Base-by-base conservation (phyloP, 169 alveolate genomes). In the Eimeria acervulina region DNA sequence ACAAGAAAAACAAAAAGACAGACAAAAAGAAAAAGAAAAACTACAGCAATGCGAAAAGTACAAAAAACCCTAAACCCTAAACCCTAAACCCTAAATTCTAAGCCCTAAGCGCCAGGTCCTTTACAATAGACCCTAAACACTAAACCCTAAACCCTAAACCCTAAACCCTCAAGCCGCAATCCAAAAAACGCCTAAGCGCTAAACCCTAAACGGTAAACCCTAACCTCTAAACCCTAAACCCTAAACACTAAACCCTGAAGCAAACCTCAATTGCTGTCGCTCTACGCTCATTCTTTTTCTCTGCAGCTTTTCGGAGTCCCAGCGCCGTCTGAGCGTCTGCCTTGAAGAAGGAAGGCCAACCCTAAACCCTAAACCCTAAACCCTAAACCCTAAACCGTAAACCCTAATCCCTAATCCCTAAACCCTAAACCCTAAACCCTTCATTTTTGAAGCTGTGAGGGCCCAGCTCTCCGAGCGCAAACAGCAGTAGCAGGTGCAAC, bases 81-180 rank as follows among this genome's bases (percentile, higher is more conserved):
- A 72, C 83, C 83, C 83, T 72, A 72, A 72, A 72, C 83, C 83
- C 83, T 72, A 47, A 47, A 47, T 12, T 12, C 55, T 47, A 47
- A 12, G n/a, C n/a, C n/a, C n/a, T n/a, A n/a, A n/a, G n/a, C n/a
- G n/a, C n/a, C n/a, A n/a, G n/a, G n/a, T 76, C 5, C 28, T 3
- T 76, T 2, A 21, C 36, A 36, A 76, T 38, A 72, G n/a, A 72
- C 83, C 83, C 83, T 72, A 72, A 72, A 72, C 83, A 36, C 83
- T 72, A 47, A 47, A 47, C 55, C 55, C 55, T 47, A 47, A 12
- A 47, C 83, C 83, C 83, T 72, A 72, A 72, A 72, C 83, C 83
- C 83, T 72, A 47, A 47, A 47, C 55, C 55, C 55, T 47, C 5
- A 12, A 47, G 55, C 12, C n/a, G n/a, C n/a, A n/a, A n/a, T n/a